A percentile compares a stretch with the other conserved stretches of the same genome.
Evolutionary conservation across 345 rosid genomes (phyloP).

Genomic region (Gossypium mustelinum): DNA sequence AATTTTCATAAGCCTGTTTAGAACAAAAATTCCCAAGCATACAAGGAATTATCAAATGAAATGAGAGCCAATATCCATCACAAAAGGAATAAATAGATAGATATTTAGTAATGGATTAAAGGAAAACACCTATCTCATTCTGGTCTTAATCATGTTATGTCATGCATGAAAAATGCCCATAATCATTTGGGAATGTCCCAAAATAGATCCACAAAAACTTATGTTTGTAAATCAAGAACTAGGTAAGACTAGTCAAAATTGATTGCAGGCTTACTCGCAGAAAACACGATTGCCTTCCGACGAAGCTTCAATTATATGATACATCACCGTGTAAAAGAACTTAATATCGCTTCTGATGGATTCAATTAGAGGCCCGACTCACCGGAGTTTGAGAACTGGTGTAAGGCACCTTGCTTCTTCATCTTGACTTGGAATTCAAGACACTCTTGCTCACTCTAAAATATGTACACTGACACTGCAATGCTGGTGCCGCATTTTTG

Average conservation of each 20-base stretch:
- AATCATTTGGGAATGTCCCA: neutral
- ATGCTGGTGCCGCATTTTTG: neutral
- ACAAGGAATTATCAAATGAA: neutral
- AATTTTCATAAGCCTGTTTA: neutral
- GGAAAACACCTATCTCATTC: neutral
- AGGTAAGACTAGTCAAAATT: conserved; percentile 31
- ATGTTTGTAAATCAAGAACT: neutral
- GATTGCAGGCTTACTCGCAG: conserved; percentile 8
- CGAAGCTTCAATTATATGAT: conserved; percentile 12
- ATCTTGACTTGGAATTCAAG: conserved; percentile 5
- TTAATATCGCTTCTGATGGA: conserved; percentile 18
- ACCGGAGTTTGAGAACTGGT: conserved; percentile 11
- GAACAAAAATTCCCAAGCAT: neutral
- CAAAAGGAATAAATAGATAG: neutral
- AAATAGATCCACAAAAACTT: neutral
- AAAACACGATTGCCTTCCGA: neutral
- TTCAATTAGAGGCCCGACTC: neutral
- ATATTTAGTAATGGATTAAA: neutral
- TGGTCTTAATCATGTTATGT: neutral
- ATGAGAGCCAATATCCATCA: neutral
- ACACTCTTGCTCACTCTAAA: neutral
- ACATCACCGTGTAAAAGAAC: neutral
- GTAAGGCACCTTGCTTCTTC: conserved; percentile 4
- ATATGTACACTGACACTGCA: conserved; percentile 13
- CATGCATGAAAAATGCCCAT: neutral